Evolutionary conservation across 2,329 filamentous ascomycete genomes (phyloP), one percentile per base, ranked within the genome.

Genomic region (Rutstroemia sydowiana): DNA sequence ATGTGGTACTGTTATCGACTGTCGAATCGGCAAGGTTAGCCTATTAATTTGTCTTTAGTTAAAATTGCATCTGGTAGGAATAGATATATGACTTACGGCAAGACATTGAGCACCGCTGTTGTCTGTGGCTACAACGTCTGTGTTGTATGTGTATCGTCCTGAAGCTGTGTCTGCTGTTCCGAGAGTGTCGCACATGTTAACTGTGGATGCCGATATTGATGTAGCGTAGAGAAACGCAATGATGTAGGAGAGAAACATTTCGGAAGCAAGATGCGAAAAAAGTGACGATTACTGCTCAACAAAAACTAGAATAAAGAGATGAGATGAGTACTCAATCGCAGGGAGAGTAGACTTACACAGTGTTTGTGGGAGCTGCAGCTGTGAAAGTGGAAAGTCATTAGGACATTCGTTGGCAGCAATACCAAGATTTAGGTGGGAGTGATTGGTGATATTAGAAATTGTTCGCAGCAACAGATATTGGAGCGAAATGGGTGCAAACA

Each of bases 91-190:
- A 30, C 40, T 13, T 30, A 45, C 48, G n/a, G 36, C 23, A 30
- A 43, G 45, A 18, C 41, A 45, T 31, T 51, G 48, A 45, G 20
- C 20, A 4, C 32, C 32, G 13, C 26, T 32, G 10, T 31, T 31
- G 16, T 51, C 41, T 1, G 32, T 39, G 11, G 41, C 23, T 32
- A 31, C 13, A 0, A 51, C 18, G 16, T 45, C 23, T 2, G 41
- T 34, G 20, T 37, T 37, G 31, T 45, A 51, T 21, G 48, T 51
- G 4, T 45, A 51, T 45, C 40, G 28, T 45, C 48, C 48, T 7
- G 41, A 45, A 10, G 30, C 31, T 3, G 48, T 39, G 11, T 41
- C 45, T n/a, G 31, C 31, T 11, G 30, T 45, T 18, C 16, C 7
- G 23, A 18, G 11, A 1, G 21, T n/a, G 16, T 45, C 31, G 34